Evolutionary conservation across 371 early-diverging fungal genomes (phyloP), one percentile per base, ranked within the genome.

Genomic region (Umbelopsis sp.): DNA sequence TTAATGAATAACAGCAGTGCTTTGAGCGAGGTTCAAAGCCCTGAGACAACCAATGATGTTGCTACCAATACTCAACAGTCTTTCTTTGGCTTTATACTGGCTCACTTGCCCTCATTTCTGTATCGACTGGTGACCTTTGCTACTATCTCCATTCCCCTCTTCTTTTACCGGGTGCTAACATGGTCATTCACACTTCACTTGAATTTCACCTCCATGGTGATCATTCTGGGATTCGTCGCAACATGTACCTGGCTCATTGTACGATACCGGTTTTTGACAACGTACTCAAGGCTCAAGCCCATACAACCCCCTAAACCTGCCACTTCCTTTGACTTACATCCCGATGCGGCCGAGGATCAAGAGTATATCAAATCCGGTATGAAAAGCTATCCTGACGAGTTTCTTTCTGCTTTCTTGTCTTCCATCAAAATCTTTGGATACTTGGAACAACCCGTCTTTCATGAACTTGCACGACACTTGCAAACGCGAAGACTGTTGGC

Each of bases 381-480:
- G 53, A 80, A 80, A 37, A 78, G 81, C 52, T 94, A 93, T 70
- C 93, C 95, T 2, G 93, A 93, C 69, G 94, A 94, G 70, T 92
- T 95, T 68, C 76, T 94, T 64, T 89, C 90, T 50, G 93, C 92
- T 1, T 94, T 96, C 71, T 82, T 96, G 64, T 87, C 90, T 1
- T 89, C 90, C 16, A 97, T 97, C 79, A 96, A 96, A 76, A 93
- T 97, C n/a, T 98, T 99, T 87, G 97, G 97, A 1, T 97, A 97
- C 74, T 83, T 99, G 44, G 99, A 99, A 68, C 88, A 94, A 71
- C 95, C 95, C 7, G 97, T 99, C 50, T 96, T 99, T 78, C 94
- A 94, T 79, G 97, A 98, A 75, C 85, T 98, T 44, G 92, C 96
- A 6, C 81, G 95, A 35, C 92, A 93, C 73, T 76, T 94, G 63